Percentiles rank a stretch among this genome's conserved stretches.
Evolutionary conservation across 202 grass and related monocot genomes (phyloP).

Genomic region (Zizania palustris): DNA sequence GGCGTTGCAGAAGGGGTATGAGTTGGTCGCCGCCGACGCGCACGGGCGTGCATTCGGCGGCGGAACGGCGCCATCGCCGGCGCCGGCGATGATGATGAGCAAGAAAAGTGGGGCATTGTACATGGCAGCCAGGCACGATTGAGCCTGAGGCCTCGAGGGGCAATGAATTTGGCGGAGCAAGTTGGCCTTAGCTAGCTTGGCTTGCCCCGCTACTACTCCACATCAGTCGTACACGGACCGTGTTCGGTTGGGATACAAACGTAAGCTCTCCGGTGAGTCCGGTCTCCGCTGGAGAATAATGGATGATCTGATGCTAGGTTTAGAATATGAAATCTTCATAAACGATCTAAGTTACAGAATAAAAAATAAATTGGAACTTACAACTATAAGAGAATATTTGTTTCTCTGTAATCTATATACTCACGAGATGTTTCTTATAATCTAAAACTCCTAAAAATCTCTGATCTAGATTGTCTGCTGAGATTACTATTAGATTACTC

Average conservation of each 20-base stretch:
- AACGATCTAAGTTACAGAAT: too few species aligned
- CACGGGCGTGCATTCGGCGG: conserved; percentile 44
- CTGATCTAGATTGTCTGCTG: background rate
- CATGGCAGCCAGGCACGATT: conserved; percentile 14
- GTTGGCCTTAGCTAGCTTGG: background rate
- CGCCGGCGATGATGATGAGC: conserved; percentile 2
- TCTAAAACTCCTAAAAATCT: too few species aligned
- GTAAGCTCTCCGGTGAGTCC: too few species aligned
- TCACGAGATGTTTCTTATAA: too few species aligned
- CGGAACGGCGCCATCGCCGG: background rate
- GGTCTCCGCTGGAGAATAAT: too few species aligned
- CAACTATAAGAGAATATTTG: too few species aligned
- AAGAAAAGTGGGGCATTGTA: conserved; percentile 4
- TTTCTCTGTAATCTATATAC: too few species aligned
- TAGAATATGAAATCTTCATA: too few species aligned
- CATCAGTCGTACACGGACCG: background rate
- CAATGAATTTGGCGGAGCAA: conserved; percentile 33
- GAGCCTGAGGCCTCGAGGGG: background rate
- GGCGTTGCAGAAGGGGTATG: conserved; percentile 72
- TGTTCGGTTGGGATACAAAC: background rate
- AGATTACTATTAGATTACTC: background rate
- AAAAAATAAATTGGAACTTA: too few species aligned
- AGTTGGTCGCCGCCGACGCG: conserved; percentile 21
- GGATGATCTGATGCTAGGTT: too few species aligned
- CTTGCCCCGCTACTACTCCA: background rate